Conservation (phyloP, 2,329 filamentous ascomycete genomes). For the Bipolaris sorokiniana region DNA sequence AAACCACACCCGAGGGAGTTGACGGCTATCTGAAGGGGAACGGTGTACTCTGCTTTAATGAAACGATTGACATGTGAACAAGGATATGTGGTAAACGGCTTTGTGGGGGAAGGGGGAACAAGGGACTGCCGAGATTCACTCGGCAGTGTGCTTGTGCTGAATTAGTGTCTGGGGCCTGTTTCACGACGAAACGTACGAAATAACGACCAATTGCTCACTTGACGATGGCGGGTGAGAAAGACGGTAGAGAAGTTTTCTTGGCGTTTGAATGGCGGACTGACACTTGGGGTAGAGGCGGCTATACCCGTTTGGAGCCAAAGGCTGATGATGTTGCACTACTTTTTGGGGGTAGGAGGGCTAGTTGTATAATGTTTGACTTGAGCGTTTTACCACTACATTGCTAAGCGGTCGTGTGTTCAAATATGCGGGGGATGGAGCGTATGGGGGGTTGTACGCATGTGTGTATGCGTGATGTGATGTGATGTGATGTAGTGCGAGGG, state of each 20-base stretch:
- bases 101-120: neutral
- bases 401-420: neutral
- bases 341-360: neutral
- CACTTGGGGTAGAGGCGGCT: neutral
- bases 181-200: neutral
- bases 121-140: neutral
- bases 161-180: neutral
- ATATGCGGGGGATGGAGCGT: neutral
- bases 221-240: neutral
- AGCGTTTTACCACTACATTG: neutral
- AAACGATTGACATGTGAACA: constrained; percentile 69
- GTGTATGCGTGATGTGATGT: neutral
- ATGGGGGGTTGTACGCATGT: neutral
- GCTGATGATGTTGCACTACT: constrained; percentile 2
- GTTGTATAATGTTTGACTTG: neutral
- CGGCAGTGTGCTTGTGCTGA: neutral
- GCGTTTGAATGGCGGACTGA: constrained; percentile 12
- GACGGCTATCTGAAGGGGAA: constrained; percentile 86
- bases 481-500: neutral
- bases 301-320: constrained; percentile 1
- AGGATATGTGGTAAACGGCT: neutral
- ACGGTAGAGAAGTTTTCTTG: constrained; percentile 1
- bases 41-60: constrained; percentile 90
- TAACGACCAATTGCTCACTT: neutral
- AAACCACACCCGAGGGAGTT: constrained; percentile 74